Evolutionary conservation across 768 basidiomycete species (phyloP).

Genomic region (Agaricus subrufescens): DNA sequence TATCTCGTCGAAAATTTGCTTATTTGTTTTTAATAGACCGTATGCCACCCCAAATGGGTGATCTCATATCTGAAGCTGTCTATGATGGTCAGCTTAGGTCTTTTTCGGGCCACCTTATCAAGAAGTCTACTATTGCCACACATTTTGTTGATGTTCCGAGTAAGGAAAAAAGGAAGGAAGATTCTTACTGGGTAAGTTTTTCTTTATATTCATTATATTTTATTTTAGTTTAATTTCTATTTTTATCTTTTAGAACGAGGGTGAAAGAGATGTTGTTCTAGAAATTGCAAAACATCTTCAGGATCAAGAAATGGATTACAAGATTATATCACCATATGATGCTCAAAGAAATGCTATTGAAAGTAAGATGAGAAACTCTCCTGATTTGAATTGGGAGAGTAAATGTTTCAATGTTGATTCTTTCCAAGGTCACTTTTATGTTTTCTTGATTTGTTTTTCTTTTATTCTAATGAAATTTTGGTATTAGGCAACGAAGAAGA

Average conservation of each 20-base stretch:
- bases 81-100: slow-evolving; percentile 64
- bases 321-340: slow-evolving; percentile 82
- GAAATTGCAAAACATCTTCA: slow-evolving; percentile 56
- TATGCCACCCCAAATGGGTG: slow-evolving; percentile 78
- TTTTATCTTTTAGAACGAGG: slow-evolving; percentile 43
- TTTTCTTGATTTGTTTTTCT: slow-evolving; percentile 7
- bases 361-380: slow-evolving; percentile 38
- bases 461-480: slow-evolving; percentile 1
- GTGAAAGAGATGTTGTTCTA: slow-evolving; percentile 53
- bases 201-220: neutral
- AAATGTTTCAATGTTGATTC: slow-evolving; percentile 84
- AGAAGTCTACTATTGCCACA: slow-evolving; percentile 42
- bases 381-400: slow-evolving; percentile 55
- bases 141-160: slow-evolving; percentile 56
- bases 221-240: slow-evolving; percentile 1
- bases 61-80: slow-evolving; percentile 62
- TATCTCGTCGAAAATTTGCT: slow-evolving; percentile 4
- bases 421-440: slow-evolving; percentile 58
- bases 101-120: slow-evolving; percentile 41
- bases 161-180: slow-evolving; percentile 25
- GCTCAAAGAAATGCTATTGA: slow-evolving; percentile 63
- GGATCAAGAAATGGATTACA: slow-evolving; percentile 40
- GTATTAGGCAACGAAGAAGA: slow-evolving; percentile 77
- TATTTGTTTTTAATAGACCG: slow-evolving; percentile 47
- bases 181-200: slow-evolving; percentile 31